These are phyloP conservation scores for Poteriospumella lacustris DNA, from an alignment of 108 stramenopile species.

Conservation along the genomic window DNA sequence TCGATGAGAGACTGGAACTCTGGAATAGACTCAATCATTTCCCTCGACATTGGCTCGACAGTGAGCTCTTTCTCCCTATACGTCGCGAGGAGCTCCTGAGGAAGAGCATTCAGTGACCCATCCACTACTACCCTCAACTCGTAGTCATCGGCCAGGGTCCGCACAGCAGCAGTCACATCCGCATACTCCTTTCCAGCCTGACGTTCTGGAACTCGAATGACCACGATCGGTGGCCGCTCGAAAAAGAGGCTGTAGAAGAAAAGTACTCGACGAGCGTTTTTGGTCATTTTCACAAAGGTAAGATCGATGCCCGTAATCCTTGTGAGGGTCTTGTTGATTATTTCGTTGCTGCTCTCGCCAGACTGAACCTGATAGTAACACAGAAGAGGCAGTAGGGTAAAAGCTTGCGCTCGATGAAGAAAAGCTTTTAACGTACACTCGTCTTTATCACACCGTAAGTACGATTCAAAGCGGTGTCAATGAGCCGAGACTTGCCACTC, in stretches of 20 bases:
- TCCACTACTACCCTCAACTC: neutral
- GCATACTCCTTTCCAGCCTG: neutral
- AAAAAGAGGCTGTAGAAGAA: neutral
- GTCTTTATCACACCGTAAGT: too few species aligned
- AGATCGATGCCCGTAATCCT: too few species aligned
- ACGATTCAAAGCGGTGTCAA: too few species aligned
- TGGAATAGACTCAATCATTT: neutral
- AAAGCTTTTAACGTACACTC: too few species aligned
- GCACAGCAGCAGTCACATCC: neutral
- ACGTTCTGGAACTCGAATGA: neutral
- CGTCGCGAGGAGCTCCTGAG: slow-evolving; percentile 1
- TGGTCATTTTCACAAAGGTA: too few species aligned
- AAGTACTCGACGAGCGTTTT: too few species aligned
- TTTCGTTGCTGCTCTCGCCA: too few species aligned
- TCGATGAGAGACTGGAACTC: neutral
- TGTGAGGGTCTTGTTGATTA: too few species aligned
- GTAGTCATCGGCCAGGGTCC: neutral
- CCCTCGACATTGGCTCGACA: neutral
- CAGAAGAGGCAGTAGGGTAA: too few species aligned
- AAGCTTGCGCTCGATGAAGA: too few species aligned
- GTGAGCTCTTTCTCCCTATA: neutral
- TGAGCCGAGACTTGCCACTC: too few species aligned
- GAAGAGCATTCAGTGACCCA: slow-evolving; percentile 16
- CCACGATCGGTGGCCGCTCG: neutral
- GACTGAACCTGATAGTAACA: too few species aligned